Conservation (phyloP, 148 eudicot genomes). For the Nyssa sinensis region DNA sequence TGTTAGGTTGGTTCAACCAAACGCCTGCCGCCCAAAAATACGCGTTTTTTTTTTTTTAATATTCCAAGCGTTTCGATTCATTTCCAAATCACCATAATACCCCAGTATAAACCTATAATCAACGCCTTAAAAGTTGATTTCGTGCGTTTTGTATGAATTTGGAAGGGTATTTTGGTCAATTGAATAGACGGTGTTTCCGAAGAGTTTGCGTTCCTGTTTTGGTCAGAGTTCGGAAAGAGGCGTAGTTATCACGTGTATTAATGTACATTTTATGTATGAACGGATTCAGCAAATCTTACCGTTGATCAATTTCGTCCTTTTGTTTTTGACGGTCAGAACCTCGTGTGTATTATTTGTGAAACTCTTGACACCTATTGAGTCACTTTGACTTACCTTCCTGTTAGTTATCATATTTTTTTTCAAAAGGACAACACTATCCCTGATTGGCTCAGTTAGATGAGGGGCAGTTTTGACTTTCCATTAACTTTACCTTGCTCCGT, state of each 20-base stretch:
- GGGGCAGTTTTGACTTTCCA: neutral
- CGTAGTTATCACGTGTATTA: constrained; percentile 18
- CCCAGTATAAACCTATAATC: neutral
- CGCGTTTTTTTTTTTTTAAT: constrained; percentile 20
- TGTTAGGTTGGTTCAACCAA: constrained; percentile 82
- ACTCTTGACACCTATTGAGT: constrained; percentile 15
- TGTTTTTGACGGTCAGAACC: constrained; percentile 8
- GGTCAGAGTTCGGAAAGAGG: constrained; percentile 19
- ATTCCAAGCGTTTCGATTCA: neutral
- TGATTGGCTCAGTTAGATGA: neutral
- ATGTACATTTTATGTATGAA: neutral
- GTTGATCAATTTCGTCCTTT: neutral
- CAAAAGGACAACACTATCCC: constrained; percentile 11
- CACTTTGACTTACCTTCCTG: constrained; percentile 23
- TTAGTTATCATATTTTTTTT: constrained; percentile 2
- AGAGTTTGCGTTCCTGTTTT: constrained; percentile 1
- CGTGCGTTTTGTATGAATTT: too few species aligned
- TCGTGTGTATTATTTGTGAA: constrained; percentile 13
- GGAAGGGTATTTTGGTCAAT: constrained; percentile 4
- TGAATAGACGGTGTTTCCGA: constrained; percentile 13
- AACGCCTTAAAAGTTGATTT: too few species aligned
- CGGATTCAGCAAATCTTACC: neutral
- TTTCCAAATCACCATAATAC: neutral
- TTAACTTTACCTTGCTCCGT: neutral
- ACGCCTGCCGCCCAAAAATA: constrained; percentile 39